These are phyloP conservation scores for Podospora anserina DNA, from an alignment of 495 filamentous ascomycete species.

Conservation along the genomic window DNA sequence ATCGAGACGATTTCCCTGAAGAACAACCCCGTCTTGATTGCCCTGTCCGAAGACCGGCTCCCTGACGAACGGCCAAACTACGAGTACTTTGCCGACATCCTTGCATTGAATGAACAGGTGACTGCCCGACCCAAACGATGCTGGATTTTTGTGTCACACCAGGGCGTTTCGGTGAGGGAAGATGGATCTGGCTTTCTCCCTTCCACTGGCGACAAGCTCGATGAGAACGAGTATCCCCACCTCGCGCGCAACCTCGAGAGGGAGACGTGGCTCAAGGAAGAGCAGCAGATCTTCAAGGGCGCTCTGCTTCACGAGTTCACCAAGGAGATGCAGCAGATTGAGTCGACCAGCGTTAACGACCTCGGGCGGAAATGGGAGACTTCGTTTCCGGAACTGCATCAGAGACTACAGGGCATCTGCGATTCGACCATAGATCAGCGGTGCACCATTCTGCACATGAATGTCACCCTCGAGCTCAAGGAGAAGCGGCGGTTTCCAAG, in stretches of 20 bases:
- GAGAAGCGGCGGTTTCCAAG: constrained; percentile 44
- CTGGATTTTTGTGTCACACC: constrained; percentile 47
- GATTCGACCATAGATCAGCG: constrained; percentile 33
- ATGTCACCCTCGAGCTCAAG: constrained; percentile 46
- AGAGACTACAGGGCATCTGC: constrained; percentile 37
- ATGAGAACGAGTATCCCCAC: constrained; percentile 45
- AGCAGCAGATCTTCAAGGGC: constrained; percentile 33
- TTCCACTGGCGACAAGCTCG: constrained; percentile 34
- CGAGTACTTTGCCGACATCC: constrained; percentile 47
- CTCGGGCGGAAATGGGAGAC: constrained; percentile 41
- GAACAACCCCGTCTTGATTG: constrained; percentile 50
- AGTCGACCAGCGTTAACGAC: constrained; percentile 42
- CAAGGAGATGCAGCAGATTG: constrained; percentile 38
- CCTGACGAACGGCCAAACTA: constrained; percentile 50
- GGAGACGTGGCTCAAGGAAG: constrained; percentile 35
- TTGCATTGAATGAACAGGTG: constrained; percentile 40
- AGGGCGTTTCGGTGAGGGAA: constrained; percentile 38
- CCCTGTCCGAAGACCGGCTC: constrained; percentile 46
- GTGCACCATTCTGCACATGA: constrained; percentile 55
- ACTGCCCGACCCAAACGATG: constrained; percentile 42
- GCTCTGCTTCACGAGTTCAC: constrained; percentile 49
- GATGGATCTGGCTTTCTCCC: constrained; percentile 32
- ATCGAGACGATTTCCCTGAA: constrained; percentile 49
- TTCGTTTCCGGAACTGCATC: constrained; percentile 44
- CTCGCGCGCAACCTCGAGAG: constrained; percentile 42